Base-by-base conservation (phyloP, 192 early-diverging fungal genomes). In the Rhizophagus clarus region DNA sequence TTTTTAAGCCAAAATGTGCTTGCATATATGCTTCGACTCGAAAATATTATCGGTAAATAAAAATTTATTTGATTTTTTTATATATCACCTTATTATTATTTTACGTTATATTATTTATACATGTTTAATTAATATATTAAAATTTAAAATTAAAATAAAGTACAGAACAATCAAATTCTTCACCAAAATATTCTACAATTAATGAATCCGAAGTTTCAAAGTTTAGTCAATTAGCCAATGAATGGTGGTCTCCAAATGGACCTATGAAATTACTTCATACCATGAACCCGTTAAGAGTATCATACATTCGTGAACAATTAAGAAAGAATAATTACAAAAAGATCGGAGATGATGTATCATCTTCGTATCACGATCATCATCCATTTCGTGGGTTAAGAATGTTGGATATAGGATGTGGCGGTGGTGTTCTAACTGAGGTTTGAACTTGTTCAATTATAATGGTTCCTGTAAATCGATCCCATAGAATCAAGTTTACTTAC, bases 381-480 rank as follows among this genome's bases (percentile, higher is more conserved):
- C 89, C 88, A 6, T 85, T 96, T 49, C 79, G 82, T 26, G 91
- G 92, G 0, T 62, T 92, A 61, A 61, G 83, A 10, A 89, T 95
- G 49, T 82, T 97, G 12, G 97, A 99, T 85, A 92, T 99, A 14
- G 97, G 97, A 2, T 96, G 97, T 83, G 97, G 97, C 31, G 97
- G 97, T 40, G 97, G 97, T 7, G 80, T 99, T 40, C 88, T 98
- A 45, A 88, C 93, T 0, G 96, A 99, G 91, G 89, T 92, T 85
- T 28, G 31, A n/a, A 20, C 17, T 15, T 34, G 2, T 22, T 62
- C 37, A 26, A 42, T 42, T 42, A n/a, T 28, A 26, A 24, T 34
- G n/a, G 1, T 68, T 10, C 34, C 14, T 20, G 5, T 34, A 34
- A 34, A 34, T 34, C 2, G 34, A 34, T 34, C 34, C 2, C 2